Conservation (phyloP, 2,329 filamentous ascomycete species). For the Thielaviopsis populi region DNA sequence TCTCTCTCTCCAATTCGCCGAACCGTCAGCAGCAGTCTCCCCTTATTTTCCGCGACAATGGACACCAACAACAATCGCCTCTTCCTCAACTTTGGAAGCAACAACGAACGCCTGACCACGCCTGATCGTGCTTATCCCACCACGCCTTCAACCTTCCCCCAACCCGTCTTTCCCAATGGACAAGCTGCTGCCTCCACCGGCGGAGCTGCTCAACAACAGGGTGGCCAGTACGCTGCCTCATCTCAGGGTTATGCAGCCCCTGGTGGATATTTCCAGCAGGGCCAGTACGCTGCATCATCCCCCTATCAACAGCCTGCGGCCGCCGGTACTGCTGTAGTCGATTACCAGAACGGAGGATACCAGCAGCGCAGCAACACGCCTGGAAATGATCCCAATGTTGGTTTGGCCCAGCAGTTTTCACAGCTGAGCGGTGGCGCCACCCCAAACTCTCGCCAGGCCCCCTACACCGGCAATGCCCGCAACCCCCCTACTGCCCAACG, state of each 20-base stretch:
- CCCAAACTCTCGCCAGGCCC: constrained; percentile 36
- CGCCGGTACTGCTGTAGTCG: constrained; percentile 27
- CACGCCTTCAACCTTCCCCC: constrained; percentile 89
- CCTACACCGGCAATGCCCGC: constrained; percentile 46
- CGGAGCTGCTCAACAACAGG: constrained; percentile 23
- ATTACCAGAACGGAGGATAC: constrained; percentile 34
- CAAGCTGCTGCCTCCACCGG: constrained; percentile 23
- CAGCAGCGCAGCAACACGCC: constrained; percentile 43
- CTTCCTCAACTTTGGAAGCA: constrained; percentile 51
- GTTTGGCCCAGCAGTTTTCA: constrained; percentile 87
- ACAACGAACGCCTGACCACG: constrained; percentile 47
- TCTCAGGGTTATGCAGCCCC: constrained; percentile 28
- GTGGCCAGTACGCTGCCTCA: constrained; percentile 13
- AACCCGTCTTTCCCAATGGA: constrained; percentile 53
- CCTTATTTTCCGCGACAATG: constrained; percentile 27
- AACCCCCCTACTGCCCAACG: constrained; percentile 53
- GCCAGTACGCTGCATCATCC: constrained; percentile 24
- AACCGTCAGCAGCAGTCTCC: background rate
- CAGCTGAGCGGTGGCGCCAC: constrained; percentile 62
- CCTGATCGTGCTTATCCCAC: constrained; percentile 61
- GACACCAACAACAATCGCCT: constrained; percentile 45
- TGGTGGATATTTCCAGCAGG: constrained; percentile 30
- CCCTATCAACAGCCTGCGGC: constrained; percentile 27
- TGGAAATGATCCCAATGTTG: constrained; percentile 72
- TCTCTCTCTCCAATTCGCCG: background rate